Evolutionary conservation across 2,329 filamentous ascomycete species (phyloP), one percentile per base, ranked within the genome.

Genomic region (Penicillium concentricum): DNA sequence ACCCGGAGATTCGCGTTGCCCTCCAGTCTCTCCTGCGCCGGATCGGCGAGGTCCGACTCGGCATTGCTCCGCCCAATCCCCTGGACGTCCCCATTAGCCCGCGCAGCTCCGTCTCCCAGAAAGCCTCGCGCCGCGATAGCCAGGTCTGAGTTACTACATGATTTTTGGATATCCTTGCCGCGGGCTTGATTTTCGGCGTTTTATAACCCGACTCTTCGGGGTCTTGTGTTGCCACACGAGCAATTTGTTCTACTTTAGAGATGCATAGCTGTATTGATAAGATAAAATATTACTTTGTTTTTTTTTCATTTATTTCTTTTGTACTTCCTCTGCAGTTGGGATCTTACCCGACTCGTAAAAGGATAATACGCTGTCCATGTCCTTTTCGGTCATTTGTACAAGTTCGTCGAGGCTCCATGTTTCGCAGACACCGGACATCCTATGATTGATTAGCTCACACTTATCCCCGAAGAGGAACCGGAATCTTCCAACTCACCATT

Each of bases 361-460:
- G n/a, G 81, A 79, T 37, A 97, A 77, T n/a, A 97, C 78, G 53
- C 82, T 83, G 54, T 90, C 86, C 89, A 97, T 96, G 67, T 92
- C 92, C 66, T 88, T 84, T 49, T 94, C 90, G 20, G 84, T 85
- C 82, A 97, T 86, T 34, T 84, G 83, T 64, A 91, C 92, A 64
- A 97, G 84, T 60, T 97, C 89, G 59, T 95, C 88, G 72, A 95
- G 85, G 51, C 82, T 87, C 81, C 93, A 97, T 35, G 86, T 82
- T 66, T 97, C 91, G 77, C 92, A 97, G 35, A 97, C 90, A 62
- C 85, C 88, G 46, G 87, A 91, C 90, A 97, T 97, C 92, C 89
- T 91, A 41, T 39, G 13, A 15, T 22, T n/a, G n/a, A 46, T 52
- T 30, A 56, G 56, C 41, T 16, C 12, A n/a, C 6, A 51, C 28